Evolutionary conservation across 2,329 filamentous ascomycete species (phyloP).

Genomic region (Trichoderma sp.): DNA sequence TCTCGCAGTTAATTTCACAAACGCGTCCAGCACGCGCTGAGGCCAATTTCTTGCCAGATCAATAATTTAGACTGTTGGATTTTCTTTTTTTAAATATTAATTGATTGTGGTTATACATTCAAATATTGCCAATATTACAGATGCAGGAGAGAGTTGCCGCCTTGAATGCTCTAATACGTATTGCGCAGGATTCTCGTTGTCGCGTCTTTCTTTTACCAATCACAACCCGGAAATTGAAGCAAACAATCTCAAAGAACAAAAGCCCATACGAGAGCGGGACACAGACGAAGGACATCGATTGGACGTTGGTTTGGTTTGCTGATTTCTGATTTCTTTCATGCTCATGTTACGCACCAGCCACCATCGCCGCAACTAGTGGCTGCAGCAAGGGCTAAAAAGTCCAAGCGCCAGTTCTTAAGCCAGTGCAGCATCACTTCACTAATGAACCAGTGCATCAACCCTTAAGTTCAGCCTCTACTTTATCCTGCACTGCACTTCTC

Average conservation of each 20-base stretch:
- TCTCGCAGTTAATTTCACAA: background rate
- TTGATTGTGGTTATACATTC: background rate
- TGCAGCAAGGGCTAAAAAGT: background rate
- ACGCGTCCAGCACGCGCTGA: background rate
- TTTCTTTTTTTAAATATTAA: background rate
- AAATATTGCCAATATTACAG: background rate
- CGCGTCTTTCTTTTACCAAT: background rate
- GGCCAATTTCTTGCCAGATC: background rate
- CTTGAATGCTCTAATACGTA: background rate
- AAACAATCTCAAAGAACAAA: background rate
- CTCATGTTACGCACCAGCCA: conserved; percentile 7
- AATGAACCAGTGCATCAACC: background rate
- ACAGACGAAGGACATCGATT: background rate
- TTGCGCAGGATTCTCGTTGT: background rate
- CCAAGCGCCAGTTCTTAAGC: background rate
- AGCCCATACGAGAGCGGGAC: background rate
- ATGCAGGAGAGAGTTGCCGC: background rate
- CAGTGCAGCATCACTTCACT: conserved; percentile 1
- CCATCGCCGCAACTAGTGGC: conserved; percentile 1
- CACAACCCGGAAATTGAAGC: background rate
- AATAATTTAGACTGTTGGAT: background rate
- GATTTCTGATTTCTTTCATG: background rate
- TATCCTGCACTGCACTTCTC: background rate
- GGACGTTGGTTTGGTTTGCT: background rate
- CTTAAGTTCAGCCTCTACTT: background rate